phyloP scores from a whole-genome alignment of 805 yeast species.

The Lachancea dasiensis region DNA sequence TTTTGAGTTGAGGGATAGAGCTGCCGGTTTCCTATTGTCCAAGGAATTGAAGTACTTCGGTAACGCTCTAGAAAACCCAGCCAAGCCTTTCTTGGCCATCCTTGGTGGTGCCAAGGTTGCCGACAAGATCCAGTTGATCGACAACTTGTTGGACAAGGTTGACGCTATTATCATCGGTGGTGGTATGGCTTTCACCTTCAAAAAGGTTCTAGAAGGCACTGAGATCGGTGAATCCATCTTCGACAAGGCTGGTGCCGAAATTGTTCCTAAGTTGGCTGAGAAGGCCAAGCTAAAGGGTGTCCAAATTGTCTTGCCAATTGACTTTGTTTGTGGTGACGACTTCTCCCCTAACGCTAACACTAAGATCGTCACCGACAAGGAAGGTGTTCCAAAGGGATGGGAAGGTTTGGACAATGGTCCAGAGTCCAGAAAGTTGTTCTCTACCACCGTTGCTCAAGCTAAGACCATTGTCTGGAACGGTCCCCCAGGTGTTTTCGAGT shows the following conservation, averaged over 20 bases:
- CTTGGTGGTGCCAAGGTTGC: constrained; percentile 99
- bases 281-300: constrained; percentile 97
- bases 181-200: constrained; percentile 99
- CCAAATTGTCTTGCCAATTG: constrained; percentile 89
- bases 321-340: constrained; percentile 91
- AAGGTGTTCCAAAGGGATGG: constrained; percentile 93
- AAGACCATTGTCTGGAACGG: constrained; percentile 99
- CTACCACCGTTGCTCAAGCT: constrained; percentile 80
- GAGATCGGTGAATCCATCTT: constrained; percentile 87
- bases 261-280: constrained; percentile 84
- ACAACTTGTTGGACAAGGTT: constrained; percentile 94
- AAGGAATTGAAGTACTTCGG: constrained; percentile 97
- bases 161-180: constrained; percentile 94
- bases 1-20: constrained; percentile 89
- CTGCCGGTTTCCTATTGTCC: constrained; percentile 97
- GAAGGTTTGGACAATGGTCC: constrained; percentile 97
- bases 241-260: constrained; percentile 93
- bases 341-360: constrained; percentile 87
- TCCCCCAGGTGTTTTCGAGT: constrained; percentile 99
- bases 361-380: constrained; percentile 77
- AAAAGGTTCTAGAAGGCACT: constrained; percentile 81
- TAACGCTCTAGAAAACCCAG: constrained; percentile 97
- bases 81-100: constrained; percentile 96
- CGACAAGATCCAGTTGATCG: constrained; percentile 97
- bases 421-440: constrained; percentile 73